Conservation (phyloP, 768 basidiomycete species). For the Pilatotrama ljubarskyi region DNA sequence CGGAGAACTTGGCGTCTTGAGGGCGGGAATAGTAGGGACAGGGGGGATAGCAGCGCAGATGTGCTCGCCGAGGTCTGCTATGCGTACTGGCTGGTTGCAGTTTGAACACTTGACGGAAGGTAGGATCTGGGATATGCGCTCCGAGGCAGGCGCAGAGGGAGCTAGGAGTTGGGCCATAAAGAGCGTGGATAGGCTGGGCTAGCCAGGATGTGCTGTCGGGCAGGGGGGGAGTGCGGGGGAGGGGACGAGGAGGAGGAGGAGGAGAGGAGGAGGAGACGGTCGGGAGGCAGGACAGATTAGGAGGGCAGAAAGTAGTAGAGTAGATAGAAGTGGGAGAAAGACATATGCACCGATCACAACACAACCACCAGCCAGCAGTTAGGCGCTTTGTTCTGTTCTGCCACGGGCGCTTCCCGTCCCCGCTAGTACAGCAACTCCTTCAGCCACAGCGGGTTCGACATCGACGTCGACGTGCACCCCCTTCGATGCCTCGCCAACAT, state of each 20-base stretch:
- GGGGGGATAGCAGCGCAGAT: conserved; percentile 59
- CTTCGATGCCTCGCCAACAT: background rate
- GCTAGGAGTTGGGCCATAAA: conserved; percentile 33
- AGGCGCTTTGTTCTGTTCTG: conserved; percentile 8
- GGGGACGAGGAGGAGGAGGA: conserved; percentile 1
- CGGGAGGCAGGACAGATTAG: conserved; percentile 8
- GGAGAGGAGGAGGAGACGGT: conserved; percentile 3
- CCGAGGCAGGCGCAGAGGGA: conserved; percentile 19
- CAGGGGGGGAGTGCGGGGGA: background rate
- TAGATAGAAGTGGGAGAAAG: background rate
- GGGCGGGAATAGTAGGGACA: conserved; percentile 38
- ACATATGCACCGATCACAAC: conserved; percentile 12
- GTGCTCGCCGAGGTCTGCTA: conserved; percentile 77
- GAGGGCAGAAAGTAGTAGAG: conserved; percentile 2
- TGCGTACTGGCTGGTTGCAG: conserved; percentile 68
- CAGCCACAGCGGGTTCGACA: background rate
- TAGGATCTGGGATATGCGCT: conserved; percentile 61
- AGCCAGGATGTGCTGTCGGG: conserved; percentile 9
- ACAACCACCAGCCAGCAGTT: background rate
- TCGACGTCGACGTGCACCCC: background rate
- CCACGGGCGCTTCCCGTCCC: conserved; percentile 8
- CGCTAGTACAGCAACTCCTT: background rate
- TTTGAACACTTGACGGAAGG: conserved; percentile 85
- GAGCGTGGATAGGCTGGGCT: conserved; percentile 16
- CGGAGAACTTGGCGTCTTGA: conserved; percentile 41